Evolutionary conservation across 768 basidiomycete genomes (phyloP).

Genomic region (Bullera alba): DNA sequence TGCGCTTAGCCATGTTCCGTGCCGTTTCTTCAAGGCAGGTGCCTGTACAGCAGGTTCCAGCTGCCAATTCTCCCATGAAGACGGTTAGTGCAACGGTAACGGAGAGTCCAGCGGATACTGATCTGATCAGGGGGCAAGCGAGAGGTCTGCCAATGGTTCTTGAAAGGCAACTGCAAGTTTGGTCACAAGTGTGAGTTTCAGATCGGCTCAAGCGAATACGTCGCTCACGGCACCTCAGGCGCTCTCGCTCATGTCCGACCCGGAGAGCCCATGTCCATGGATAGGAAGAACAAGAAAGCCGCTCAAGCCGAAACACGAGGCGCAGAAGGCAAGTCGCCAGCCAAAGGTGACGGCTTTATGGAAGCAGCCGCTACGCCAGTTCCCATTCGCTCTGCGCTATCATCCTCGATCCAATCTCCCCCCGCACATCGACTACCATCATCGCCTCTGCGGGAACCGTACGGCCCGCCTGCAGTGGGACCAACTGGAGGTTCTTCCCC

Average conservation of each 20-base stretch:
- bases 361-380: slow-evolving; percentile 30
- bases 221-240: slow-evolving; percentile 51
- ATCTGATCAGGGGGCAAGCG: slow-evolving; percentile 35
- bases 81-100: slow-evolving; percentile 49
- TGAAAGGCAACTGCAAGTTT: slow-evolving; percentile 86
- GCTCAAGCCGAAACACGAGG: slow-evolving; percentile 38
- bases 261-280: slow-evolving; percentile 90
- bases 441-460: slow-evolving; percentile 32
- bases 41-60: slow-evolving; percentile 87
- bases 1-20: slow-evolving; percentile 81
- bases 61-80: slow-evolving; percentile 87
- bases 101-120: background rate
- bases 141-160: slow-evolving; percentile 50
- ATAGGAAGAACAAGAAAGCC: slow-evolving; percentile 82
- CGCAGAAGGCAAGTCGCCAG: slow-evolving; percentile 45
- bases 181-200: slow-evolving; percentile 50
- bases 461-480: slow-evolving; percentile 32
- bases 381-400: slow-evolving; percentile 32
- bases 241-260: slow-evolving; percentile 91
- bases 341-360: slow-evolving; percentile 53
- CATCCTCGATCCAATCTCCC: slow-evolving; percentile 30
- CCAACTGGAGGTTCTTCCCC: slow-evolving; percentile 24
- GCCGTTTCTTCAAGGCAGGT: slow-evolving; percentile 90
- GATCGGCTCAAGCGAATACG: background rate
- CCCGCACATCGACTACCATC: slow-evolving; percentile 22